phyloP scores from a whole-genome alignment of 331 rosid species.

The Stylosanthes scabra region DNA sequence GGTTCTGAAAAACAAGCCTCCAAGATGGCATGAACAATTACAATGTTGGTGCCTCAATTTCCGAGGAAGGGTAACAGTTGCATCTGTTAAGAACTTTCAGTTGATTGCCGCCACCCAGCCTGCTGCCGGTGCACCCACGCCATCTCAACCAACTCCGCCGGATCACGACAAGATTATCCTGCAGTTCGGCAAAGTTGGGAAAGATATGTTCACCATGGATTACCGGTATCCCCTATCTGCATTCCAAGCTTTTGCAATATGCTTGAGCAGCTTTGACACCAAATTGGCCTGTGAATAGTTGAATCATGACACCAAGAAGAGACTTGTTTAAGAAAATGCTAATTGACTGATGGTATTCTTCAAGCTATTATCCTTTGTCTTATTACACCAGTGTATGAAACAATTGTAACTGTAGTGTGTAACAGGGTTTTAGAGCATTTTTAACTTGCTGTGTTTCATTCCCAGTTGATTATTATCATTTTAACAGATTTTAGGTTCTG shows the following conservation, averaged over 20 bases:
- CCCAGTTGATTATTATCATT: slow-evolving; percentile 16
- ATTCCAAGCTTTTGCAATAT: slow-evolving; percentile 93
- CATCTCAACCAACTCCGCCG: slow-evolving; percentile 71
- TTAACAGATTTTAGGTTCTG: slow-evolving; percentile 37
- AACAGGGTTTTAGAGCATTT: slow-evolving; percentile 50
- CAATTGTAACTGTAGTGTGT: slow-evolving; percentile 45
- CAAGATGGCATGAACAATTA: slow-evolving; percentile 94
- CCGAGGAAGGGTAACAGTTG: slow-evolving; percentile 93
- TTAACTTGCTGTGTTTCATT: slow-evolving; percentile 40
- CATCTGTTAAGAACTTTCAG: slow-evolving; percentile 98
- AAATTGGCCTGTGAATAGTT: slow-evolving; percentile 94
- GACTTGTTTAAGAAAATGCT: slow-evolving; percentile 27
- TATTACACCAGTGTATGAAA: slow-evolving; percentile 40
- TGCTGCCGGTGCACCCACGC: slow-evolving; percentile 72
- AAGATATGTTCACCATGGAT: slow-evolving; percentile 96
- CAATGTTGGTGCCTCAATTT: slow-evolving; percentile 98
- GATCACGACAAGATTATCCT: slow-evolving; percentile 89
- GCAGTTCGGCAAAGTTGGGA: slow-evolving; percentile 88
- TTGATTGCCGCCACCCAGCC: slow-evolving; percentile 84
- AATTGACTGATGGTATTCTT: slow-evolving; percentile 34
- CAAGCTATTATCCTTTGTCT: slow-evolving; percentile 16
- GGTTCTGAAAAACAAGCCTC: slow-evolving; percentile 93
- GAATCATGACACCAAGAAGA: slow-evolving; percentile 4
- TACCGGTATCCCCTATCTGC: slow-evolving; percentile 87
- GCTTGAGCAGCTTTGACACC: slow-evolving; percentile 94